A percentile compares a stretch with the other conserved stretches of the same genome.
Conservation (phyloP, 2,329 filamentous ascomycete species). For the Dactylonectria estremocensis region DNA sequence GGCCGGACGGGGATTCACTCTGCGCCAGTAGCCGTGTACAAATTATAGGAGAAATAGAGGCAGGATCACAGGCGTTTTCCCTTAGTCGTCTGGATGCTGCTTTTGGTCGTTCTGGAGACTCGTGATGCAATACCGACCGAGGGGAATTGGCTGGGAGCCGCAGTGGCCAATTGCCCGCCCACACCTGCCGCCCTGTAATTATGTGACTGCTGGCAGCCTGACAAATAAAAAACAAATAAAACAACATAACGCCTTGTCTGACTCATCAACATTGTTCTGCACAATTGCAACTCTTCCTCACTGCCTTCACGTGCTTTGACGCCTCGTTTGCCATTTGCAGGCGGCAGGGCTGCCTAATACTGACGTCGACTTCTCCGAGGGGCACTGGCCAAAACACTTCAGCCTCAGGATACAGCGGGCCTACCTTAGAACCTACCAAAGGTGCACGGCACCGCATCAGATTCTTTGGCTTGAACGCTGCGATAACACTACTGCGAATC, state of each 20-base stretch:
- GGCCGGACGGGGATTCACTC: constrained; percentile 40
- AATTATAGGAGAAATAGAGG: constrained; percentile 51
- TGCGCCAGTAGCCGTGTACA: constrained; percentile 53
- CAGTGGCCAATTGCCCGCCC: constrained; percentile 9
- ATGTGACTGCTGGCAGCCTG: constrained; percentile 1
- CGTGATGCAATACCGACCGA: constrained; percentile 27
- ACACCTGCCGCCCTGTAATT: neutral
- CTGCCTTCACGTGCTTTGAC: constrained; percentile 5
- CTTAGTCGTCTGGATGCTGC: constrained; percentile 25
- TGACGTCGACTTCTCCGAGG: constrained; percentile 45
- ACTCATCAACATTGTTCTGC: constrained; percentile 15
- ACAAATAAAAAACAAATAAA: constrained; percentile 15
- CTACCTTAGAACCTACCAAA: neutral
- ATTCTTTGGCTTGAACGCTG: constrained; percentile 18
- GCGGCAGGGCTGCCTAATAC: constrained; percentile 22
- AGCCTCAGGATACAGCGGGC: constrained; percentile 44
- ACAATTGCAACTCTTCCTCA: neutral
- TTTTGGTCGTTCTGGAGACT: constrained; percentile 3
- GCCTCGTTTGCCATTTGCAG: constrained; percentile 10
- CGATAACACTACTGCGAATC: constrained; percentile 10
- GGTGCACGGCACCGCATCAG: constrained; percentile 19
- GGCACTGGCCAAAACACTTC: constrained; percentile 40
- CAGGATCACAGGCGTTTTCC: constrained; percentile 43
- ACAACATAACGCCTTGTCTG: constrained; percentile 3
- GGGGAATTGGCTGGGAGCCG: constrained; percentile 2